Evolutionary conservation across 2,329 filamentous ascomycete genomes (phyloP), one percentile per base, ranked within the genome.

Genomic region (Aspergillus calidoustus): DNA sequence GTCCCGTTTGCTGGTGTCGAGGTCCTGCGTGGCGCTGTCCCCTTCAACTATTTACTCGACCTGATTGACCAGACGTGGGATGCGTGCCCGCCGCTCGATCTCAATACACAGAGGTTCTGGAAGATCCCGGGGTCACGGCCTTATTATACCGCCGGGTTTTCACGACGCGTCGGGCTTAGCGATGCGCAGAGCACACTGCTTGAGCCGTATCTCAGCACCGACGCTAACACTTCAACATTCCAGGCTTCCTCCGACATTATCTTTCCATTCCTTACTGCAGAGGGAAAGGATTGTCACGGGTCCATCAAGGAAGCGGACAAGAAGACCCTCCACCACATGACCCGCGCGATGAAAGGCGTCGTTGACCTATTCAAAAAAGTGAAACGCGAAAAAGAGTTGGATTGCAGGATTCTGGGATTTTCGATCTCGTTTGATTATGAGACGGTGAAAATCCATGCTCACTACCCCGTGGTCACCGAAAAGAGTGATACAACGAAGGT

Each of bases 231-330:
- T 31, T 59, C 57, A 38, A 8, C 30, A 2, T 59, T 54, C 34
- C 17, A 56, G 19, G 58, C 23, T n/a, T 38, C 25, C 8, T 7
- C 15, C 2, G 8, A 46, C 3, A 51, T 61, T 28, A 22, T 53
- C n/a, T 61, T 61, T 3, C 59, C 59, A 4, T 61, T 61, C 48
- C 7, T 61, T 2, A 57, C 59, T 3, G 19, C 48, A 11, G 59
- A 61, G 22, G 23, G 22, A 4, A 22, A 31, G 28, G 4, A 23
- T n/a, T 11, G 43, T 6, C 8, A 5, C 23, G 6, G 2, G 17
- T n/a, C 17, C 3, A 7, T 41, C 25, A 25, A 49, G 28, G 25
- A 7, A 28, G 38, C 54, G 30, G 22, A 47, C 5, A 22, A 46
- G 11, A 22, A 62, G 28, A 59, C 59, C 41, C 15, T 51, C 8